Percentiles rank a stretch among this genome's conserved stretches.
These are phyloP conservation scores for Pseudocercospora macadamiae DNA, from an alignment of 2,329 filamentous ascomycete species.

Conservation along the genomic window DNA sequence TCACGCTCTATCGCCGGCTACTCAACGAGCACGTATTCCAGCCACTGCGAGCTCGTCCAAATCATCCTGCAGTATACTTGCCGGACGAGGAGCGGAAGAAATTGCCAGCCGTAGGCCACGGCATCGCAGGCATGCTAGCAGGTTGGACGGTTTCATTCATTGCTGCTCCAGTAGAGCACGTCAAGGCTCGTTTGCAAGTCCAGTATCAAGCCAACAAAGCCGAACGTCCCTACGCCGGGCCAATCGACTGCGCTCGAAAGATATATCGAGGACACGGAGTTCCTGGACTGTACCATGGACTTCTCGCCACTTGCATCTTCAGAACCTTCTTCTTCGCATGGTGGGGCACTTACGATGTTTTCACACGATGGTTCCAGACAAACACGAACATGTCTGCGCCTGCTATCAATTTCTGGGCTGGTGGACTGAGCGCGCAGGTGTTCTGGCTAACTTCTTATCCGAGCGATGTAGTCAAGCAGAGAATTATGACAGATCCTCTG, in stretches of 20 bases:
- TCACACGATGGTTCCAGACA: conserved; percentile 68
- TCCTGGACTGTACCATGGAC: conserved; percentile 79
- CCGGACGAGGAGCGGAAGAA: conserved; percentile 45
- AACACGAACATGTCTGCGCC: conserved; percentile 74
- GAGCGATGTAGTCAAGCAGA: conserved; percentile 71
- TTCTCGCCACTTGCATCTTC: conserved; percentile 84
- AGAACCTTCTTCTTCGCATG: conserved; percentile 95
- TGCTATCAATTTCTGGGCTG: conserved; percentile 94
- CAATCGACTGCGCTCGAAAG: conserved; percentile 78
- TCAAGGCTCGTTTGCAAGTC: conserved; percentile 91
- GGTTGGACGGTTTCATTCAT: conserved; percentile 90
- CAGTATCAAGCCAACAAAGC: conserved; percentile 84
- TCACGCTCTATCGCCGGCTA: conserved; percentile 86
- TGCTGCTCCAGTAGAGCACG: conserved; percentile 89
- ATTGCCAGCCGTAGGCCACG: conserved; percentile 79
- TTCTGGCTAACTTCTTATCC: conserved; percentile 71
- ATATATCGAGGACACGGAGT: conserved; percentile 67
- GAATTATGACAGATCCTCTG: conserved; percentile 93
- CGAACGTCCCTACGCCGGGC: conserved; percentile 79
- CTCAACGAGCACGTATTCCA: conserved; percentile 79
- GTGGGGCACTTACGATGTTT: conserved; percentile 93
- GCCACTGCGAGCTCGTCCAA: conserved; percentile 43
- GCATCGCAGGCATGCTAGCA: conserved; percentile 81
- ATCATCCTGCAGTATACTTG: conserved; percentile 25
- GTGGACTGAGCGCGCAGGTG: conserved; percentile 86